phyloP scores from a whole-genome alignment of 371 early-diverging fungal genomes.

The Circinella minor region DNA sequence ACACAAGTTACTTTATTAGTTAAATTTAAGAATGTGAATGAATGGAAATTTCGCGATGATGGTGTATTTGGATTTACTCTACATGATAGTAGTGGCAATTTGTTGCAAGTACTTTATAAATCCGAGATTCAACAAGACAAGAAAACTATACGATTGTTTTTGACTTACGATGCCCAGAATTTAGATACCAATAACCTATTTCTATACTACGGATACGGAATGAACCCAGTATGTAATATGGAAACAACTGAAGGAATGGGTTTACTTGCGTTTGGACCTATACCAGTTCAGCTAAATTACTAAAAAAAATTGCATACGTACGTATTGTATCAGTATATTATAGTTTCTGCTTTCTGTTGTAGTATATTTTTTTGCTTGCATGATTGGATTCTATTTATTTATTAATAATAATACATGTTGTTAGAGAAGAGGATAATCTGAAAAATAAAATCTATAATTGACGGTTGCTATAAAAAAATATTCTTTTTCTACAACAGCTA shows the following conservation, averaged over 20 bases:
- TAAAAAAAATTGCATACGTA: too few relatives aligned
- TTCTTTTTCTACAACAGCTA: too few relatives aligned
- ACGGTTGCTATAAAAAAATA: too few relatives aligned
- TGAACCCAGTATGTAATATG: conserved; percentile 26
- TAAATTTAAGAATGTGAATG: conserved; percentile 2
- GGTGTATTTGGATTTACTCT: conserved; percentile 24
- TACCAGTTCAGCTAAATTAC: background rate
- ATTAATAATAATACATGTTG: too few relatives aligned
- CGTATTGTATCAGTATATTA: too few relatives aligned
- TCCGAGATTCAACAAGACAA: conserved; percentile 11
- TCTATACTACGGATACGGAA: conserved; percentile 32
- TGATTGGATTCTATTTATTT: too few relatives aligned
- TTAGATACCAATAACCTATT: background rate
- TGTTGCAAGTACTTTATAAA: conserved; percentile 16
- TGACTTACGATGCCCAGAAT: conserved; percentile 11
- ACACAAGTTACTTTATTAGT: conserved; percentile 3
- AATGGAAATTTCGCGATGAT: background rate
- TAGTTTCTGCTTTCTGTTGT: too few relatives aligned
- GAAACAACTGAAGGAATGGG: conserved; percentile 16
- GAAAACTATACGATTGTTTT: conserved; percentile 17
- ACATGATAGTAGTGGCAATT: conserved; percentile 6
- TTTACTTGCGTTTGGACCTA: conserved; percentile 22
- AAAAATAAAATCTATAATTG: too few relatives aligned
- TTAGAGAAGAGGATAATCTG: too few relatives aligned
- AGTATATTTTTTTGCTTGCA: too few relatives aligned